Conservation (phyloP, 331 rosid genomes). For the Phaseolus coccineus region DNA sequence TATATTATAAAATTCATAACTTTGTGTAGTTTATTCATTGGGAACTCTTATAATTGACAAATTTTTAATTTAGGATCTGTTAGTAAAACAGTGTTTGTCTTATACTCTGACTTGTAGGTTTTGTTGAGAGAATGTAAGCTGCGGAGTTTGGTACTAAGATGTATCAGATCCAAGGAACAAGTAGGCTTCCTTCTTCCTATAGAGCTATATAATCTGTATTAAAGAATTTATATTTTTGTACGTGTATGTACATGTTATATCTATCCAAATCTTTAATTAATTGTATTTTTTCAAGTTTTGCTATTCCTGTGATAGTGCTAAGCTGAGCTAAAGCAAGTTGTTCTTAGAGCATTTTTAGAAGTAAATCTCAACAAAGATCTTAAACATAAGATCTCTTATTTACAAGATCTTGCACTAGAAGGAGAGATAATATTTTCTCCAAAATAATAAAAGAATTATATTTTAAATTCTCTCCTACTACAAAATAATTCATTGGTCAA, state of each 20-base stretch:
- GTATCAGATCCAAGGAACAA: constrained; percentile 82
- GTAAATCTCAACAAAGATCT: too few relatives aligned
- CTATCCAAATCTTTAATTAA: not conserved
- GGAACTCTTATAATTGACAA: constrained; percentile 1
- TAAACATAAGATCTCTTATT: too few relatives aligned
- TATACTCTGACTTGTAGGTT: constrained; percentile 60
- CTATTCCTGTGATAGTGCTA: constrained; percentile 17
- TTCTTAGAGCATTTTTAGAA: not conserved
- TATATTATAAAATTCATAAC: not conserved
- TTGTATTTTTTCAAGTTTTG: constrained; percentile 19
- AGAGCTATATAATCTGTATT: constrained; percentile 15
- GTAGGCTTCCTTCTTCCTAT: constrained; percentile 56
- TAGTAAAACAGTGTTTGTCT: constrained; percentile 27
- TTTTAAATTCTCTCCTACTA: too few relatives aligned
- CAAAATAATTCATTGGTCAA: not conserved
- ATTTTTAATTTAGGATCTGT: not conserved
- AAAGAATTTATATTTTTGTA: constrained; percentile 14
- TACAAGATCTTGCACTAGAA: too few relatives aligned
- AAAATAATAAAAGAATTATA: too few relatives aligned
- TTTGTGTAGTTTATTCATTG: not conserved
- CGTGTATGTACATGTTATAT: not conserved
- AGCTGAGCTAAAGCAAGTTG: constrained; percentile 26
- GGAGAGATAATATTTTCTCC: too few relatives aligned
- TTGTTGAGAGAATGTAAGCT: constrained; percentile 75
- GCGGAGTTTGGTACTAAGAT: constrained; percentile 65